phyloP scores from a whole-genome alignment of 169 alveolate genomes.

The Eimeria acervulina region DNA sequence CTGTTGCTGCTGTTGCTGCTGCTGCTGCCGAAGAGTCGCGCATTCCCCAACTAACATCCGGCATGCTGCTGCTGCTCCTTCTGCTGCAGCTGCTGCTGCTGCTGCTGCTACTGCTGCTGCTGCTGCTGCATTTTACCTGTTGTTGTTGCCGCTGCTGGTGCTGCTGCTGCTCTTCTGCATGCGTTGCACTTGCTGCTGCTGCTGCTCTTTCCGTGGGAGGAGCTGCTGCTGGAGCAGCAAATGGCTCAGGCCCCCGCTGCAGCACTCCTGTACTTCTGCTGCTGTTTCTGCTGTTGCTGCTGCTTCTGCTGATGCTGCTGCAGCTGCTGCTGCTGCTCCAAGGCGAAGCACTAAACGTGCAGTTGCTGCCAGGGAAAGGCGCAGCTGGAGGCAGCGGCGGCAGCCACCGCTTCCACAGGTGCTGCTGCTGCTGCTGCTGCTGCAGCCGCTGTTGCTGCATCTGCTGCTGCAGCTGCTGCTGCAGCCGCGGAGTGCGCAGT shows the following conservation, averaged over 20 bases:
- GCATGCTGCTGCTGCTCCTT: neutral
- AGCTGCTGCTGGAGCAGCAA: neutral
- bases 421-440: constrained; percentile 49
- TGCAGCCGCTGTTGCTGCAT: constrained; percentile 17
- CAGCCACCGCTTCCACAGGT: neutral
- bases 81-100: neutral
- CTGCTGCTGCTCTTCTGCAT: too few relatives aligned
- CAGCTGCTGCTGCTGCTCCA: constrained; percentile 48
- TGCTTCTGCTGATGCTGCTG: neutral
- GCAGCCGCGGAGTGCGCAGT: neutral
- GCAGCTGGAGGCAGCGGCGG: constrained; percentile 24
- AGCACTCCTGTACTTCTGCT: neutral
- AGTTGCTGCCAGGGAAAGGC: constrained; percentile 2
- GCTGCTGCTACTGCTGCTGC: neutral
- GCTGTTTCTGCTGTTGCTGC: constrained; percentile 1
- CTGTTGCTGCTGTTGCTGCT: neutral
- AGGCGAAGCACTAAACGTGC: neutral
- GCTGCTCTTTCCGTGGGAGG: neutral
- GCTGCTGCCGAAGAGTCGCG: neutral
- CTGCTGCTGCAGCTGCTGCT: constrained; percentile 47
- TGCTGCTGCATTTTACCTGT: neutral
- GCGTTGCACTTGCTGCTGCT: neutral
- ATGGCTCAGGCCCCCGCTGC: neutral
- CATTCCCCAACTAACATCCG: neutral
- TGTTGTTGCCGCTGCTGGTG: too few relatives aligned